phyloP scores from a whole-genome alignment of 2,329 filamentous ascomycete genomes.

The Rhynchosporium agropyri region DNA sequence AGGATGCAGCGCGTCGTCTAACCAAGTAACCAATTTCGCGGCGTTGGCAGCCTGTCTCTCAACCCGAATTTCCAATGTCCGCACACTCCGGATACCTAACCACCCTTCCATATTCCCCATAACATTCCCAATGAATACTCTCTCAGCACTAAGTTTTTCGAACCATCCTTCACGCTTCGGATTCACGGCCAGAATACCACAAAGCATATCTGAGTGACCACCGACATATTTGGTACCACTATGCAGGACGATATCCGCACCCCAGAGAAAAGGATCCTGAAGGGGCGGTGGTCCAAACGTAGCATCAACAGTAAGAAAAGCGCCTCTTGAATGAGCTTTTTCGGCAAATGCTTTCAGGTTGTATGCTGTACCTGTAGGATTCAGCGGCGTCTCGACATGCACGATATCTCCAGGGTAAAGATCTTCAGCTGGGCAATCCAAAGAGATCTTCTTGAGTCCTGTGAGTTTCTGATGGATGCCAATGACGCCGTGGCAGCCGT shows the following conservation, averaged over 20 bases:
- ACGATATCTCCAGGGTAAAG: constrained; percentile 80
- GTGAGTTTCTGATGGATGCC: constrained; percentile 73
- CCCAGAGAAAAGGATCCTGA: constrained; percentile 79
- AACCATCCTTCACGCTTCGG: constrained; percentile 59
- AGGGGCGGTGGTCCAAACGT: constrained; percentile 92
- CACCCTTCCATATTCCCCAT: constrained; percentile 91
- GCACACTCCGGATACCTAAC: constrained; percentile 83
- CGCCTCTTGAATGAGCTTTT: constrained; percentile 71
- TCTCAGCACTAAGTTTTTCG: constrained; percentile 63
- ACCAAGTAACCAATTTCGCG: constrained; percentile 69
- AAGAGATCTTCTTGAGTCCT: constrained; percentile 70
- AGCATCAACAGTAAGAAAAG: constrained; percentile 80
- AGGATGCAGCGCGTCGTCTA: constrained; percentile 48
- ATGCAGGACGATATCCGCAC: constrained; percentile 89
- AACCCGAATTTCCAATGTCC: constrained; percentile 85
- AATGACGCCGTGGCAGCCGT: constrained; percentile 90
- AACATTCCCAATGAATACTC: constrained; percentile 77
- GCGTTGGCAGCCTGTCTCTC: constrained; percentile 74
- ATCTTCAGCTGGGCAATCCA: constrained; percentile 67
- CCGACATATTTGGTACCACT: constrained; percentile 95
- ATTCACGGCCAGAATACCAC: constrained; percentile 75
- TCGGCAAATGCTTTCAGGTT: constrained; percentile 72
- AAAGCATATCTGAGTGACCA: constrained; percentile 91
- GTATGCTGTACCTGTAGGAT: constrained; percentile 82
- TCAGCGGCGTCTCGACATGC: constrained; percentile 91